A percentile compares a stretch with the other conserved stretches of the same genome.
phyloP scores from a whole-genome alignment of 2,329 filamentous ascomycete species.

The Cadophora gregata region DNA sequence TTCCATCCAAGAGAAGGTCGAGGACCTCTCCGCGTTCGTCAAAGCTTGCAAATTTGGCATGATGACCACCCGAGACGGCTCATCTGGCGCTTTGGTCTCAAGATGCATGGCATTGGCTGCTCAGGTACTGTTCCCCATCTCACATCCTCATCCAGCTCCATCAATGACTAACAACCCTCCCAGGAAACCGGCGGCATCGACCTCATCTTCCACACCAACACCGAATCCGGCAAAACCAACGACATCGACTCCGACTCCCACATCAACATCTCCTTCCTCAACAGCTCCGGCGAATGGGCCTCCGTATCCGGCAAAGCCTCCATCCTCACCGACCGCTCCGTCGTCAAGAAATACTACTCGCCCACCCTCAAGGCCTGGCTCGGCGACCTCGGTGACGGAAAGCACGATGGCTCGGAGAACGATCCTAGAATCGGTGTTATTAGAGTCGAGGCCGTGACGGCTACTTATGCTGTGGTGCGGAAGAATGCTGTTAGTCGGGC shows the following conservation, averaged over 20 bases:
- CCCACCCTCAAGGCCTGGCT: slow-evolving; percentile 81
- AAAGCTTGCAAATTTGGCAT: slow-evolving; percentile 81
- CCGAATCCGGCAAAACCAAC: slow-evolving; percentile 85
- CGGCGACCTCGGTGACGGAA: slow-evolving; percentile 82
- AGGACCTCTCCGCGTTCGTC: slow-evolving; percentile 75
- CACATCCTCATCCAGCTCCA: slow-evolving; percentile 17
- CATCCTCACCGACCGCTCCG: slow-evolving; percentile 71
- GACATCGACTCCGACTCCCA: slow-evolving; percentile 75
- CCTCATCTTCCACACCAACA: slow-evolving; percentile 90
- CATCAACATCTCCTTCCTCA: slow-evolving; percentile 84
- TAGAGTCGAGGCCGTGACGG: slow-evolving; percentile 73
- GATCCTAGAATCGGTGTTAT: slow-evolving; percentile 79
- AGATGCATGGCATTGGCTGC: slow-evolving; percentile 85
- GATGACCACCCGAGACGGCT: slow-evolving; percentile 78
- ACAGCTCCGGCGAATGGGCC: slow-evolving; percentile 80
- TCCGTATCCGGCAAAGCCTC: slow-evolving; percentile 77
- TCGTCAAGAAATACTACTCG: slow-evolving; percentile 78
- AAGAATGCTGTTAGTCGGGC: slow-evolving; percentile 68
- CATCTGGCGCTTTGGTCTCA: slow-evolving; percentile 72
- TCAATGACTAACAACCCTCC: neutral
- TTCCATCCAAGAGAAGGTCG: slow-evolving; percentile 75
- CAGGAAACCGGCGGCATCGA: slow-evolving; percentile 81
- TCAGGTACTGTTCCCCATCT: slow-evolving; percentile 59
- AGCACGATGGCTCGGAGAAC: slow-evolving; percentile 82
- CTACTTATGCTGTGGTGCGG: slow-evolving; percentile 71